Evolutionary conservation across 1,139 yeast species (phyloP).

Genomic region (Arxiozyma telluris): DNA sequence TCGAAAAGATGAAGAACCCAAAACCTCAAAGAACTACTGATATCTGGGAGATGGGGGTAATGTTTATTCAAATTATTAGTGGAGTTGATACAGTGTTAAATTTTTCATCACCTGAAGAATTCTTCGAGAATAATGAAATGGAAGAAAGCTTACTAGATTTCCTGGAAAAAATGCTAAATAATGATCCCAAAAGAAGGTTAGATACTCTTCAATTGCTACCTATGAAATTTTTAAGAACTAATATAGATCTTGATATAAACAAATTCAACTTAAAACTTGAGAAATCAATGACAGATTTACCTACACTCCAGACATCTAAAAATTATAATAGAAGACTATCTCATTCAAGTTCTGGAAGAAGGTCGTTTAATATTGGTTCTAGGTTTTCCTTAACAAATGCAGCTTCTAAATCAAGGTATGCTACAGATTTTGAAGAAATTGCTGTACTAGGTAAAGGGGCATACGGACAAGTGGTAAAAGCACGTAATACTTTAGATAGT

Average conservation of each 20-base stretch:
- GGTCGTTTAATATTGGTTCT: slow-evolving; percentile 35
- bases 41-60: slow-evolving; percentile 84
- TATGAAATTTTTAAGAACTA: slow-evolving; percentile 68
- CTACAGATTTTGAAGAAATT: slow-evolving; percentile 85
- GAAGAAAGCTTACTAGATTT: slow-evolving; percentile 57
- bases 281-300: background rate
- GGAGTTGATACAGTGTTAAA: slow-evolving; percentile 50
- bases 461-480: slow-evolving; percentile 95
- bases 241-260: slow-evolving; percentile 35
- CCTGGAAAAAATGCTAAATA: slow-evolving; percentile 53
- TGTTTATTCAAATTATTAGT: slow-evolving; percentile 61
- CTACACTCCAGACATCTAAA: background rate
- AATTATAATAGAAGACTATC: slow-evolving; percentile 19
- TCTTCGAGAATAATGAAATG: slow-evolving; percentile 42
- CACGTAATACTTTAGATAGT: slow-evolving; percentile 86
- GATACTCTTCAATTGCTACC: slow-evolving; percentile 80
- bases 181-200: slow-evolving; percentile 62
- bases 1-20: slow-evolving; percentile 34
- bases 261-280: slow-evolving; percentile 14
- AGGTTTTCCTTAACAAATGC: slow-evolving; percentile 28
- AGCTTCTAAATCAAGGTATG: slow-evolving; percentile 45
- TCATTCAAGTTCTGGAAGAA: slow-evolving; percentile 28
- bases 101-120: slow-evolving; percentile 54
- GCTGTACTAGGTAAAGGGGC: slow-evolving; percentile 93
- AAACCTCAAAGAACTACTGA: slow-evolving; percentile 72